Base-by-base conservation (phyloP, 805 yeast genomes). In the Brettanomyces custersianus region DNA sequence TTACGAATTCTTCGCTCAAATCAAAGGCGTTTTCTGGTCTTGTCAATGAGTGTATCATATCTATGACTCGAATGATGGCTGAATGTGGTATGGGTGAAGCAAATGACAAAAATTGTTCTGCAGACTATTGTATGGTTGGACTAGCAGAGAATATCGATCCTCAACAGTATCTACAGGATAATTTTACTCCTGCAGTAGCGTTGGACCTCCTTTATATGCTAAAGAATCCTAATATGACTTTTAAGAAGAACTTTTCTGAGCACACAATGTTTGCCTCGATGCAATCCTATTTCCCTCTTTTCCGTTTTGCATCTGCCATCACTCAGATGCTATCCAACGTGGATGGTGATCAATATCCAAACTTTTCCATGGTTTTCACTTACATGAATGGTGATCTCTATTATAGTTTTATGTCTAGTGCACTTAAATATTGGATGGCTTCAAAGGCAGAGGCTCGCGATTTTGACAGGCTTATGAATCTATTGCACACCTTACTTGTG, bases 391-490 rank as follows among this genome's bases (percentile, higher is more conserved):
- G 71, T 37, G 46, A 69, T 19, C 57, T 82, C 48, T 72, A 74
- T 34, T 75, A 69, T 48, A 61, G 65, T 23, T 65, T 78, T 15
- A 70, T 80, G 70, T 63, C 66, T 26, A 71, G 72, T 41, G 66
- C 78, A 37, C 59, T 80, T 45, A 65, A 68, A 28, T 60, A 80
- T 29, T 82, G 92, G 90, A 72, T 70, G 41, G 72, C 66, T 34
- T 72, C 88, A 1, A 63, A 64, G 26, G 80, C 85, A 1, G 63
- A 63, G 32, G 42, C 45, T 0, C 70, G 61, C 11, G 83, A 82
- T 49, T 64, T 72, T 29, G 68, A 68, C 4, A 66, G 72, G 31
- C 60, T 78, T 12, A 51, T 67, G 26, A 58, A 66, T 21, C 55
- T 78, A 28, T 54, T 81, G 22, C 52, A 56, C 9, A 44, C 63